Evolutionary conservation across 306 rosid species (phyloP).

Genomic region (Phaseolus lunatus): DNA sequence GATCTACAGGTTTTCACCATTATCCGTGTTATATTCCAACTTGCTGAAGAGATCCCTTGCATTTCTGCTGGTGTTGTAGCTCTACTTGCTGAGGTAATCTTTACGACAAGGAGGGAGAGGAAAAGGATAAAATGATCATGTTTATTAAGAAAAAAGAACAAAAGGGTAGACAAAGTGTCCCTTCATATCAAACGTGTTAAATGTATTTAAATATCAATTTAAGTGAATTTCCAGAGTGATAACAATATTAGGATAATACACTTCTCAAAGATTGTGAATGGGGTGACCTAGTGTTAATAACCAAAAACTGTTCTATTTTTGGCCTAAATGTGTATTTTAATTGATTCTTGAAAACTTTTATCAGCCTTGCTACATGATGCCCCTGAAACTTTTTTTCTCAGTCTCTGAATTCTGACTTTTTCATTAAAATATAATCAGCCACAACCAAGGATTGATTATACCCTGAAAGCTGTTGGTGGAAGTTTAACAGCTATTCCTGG

Average conservation of each 20-base stretch:
- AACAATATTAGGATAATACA: neutral
- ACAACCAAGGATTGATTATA: conserved; percentile 85
- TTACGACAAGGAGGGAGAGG: neutral
- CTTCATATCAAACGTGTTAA: neutral
- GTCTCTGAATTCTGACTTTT: conserved; percentile 30
- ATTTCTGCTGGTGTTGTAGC: conserved; percentile 99
- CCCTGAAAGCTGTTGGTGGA: conserved; percentile 93
- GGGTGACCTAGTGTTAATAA: neutral
- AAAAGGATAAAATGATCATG: neutral
- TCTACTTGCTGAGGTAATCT: conserved; percentile 86
- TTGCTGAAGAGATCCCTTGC: conserved; percentile 97
- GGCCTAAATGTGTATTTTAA: conserved; percentile 25
- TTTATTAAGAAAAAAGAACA: conserved; percentile 19
- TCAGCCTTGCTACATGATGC: conserved; percentile 19
- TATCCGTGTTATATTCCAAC: conserved; percentile 93
- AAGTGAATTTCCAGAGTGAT: neutral
- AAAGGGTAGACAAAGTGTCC: neutral
- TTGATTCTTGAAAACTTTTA: conserved; percentile 18
- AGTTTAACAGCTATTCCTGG: conserved; percentile 97
- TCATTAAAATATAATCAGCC: conserved; percentile 70
- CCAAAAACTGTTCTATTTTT: conserved; percentile 2
- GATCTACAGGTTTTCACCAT: conserved; percentile 93
- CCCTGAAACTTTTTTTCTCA: neutral
- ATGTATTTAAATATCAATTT: neutral
- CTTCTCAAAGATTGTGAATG: neutral